A percentile compares a stretch with the other conserved stretches of the same genome.
phyloP scores from a whole-genome alignment of 2,329 filamentous ascomycete genomes.

The Ophiostoma sp. region DNA sequence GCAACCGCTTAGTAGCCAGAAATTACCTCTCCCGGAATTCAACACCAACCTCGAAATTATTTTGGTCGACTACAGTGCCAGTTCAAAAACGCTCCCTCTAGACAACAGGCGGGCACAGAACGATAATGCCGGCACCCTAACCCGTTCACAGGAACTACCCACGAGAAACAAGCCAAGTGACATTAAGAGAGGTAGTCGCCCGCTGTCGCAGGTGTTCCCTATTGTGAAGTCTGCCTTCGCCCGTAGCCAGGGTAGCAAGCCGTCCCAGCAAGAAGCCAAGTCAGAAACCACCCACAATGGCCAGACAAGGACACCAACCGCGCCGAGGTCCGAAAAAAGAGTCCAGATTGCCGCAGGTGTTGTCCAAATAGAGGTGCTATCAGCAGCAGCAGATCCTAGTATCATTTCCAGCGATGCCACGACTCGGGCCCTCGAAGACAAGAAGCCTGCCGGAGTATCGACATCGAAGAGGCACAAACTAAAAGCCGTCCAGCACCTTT shows the following conservation, averaged over 20 bases:
- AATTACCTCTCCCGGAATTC: conserved; percentile 22
- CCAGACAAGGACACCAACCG: not conserved
- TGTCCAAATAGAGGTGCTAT: not conserved
- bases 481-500: not conserved
- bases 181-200: conserved; percentile 5
- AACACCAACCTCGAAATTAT: conserved; percentile 18
- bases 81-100: not conserved
- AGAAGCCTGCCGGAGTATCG: not conserved
- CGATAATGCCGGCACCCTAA: not conserved
- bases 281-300: not conserved
- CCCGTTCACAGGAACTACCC: conserved; percentile 20
- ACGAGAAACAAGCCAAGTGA: not conserved
- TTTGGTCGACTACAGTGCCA: conserved; percentile 1
- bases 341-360: not conserved
- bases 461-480: not conserved
- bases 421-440: not conserved
- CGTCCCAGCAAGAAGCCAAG: conserved; percentile 2
- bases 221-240: conserved; percentile 25
- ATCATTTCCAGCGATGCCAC: not conserved
- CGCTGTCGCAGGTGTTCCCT: conserved; percentile 24
- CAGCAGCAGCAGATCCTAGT: not conserved
- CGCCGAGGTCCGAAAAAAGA: not conserved
- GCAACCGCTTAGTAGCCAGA: not conserved
- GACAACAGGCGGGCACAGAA: conserved; percentile 18
- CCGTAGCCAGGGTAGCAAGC: not conserved